Conservation (phyloP, 1,139 yeast species). For the Suhomyces anneliseae region DNA sequence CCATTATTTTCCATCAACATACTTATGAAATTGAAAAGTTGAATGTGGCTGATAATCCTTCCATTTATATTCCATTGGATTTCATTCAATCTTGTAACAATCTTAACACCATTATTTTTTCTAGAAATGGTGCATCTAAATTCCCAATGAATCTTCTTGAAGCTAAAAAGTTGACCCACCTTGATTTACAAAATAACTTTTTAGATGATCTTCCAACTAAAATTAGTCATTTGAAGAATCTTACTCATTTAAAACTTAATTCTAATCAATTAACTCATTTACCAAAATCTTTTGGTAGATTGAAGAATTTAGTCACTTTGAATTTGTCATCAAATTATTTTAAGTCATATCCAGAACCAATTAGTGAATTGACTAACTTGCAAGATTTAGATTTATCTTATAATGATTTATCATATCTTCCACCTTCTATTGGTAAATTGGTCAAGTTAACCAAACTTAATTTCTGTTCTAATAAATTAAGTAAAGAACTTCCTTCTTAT, state of each 20-base stretch:
- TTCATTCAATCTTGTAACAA: slow-evolving; percentile 82
- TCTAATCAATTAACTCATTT: slow-evolving; percentile 69
- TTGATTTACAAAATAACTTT: slow-evolving; percentile 79
- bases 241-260: slow-evolving; percentile 61
- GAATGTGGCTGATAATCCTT: slow-evolving; percentile 86
- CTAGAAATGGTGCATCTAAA: slow-evolving; percentile 68
- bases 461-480: slow-evolving; percentile 70
- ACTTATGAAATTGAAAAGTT: slow-evolving; percentile 79
- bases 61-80: slow-evolving; percentile 79
- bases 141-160: slow-evolving; percentile 75
- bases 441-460: slow-evolving; percentile 64
- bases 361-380: slow-evolving; percentile 62
- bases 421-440: slow-evolving; percentile 62
- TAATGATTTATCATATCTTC: slow-evolving; percentile 64
- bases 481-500: slow-evolving; percentile 54
- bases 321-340: slow-evolving; percentile 84
- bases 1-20: slow-evolving; percentile 77
- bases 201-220: slow-evolving; percentile 61
- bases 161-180: slow-evolving; percentile 64
- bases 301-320: slow-evolving; percentile 57
- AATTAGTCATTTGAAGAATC: slow-evolving; percentile 51
- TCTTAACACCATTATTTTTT: slow-evolving; percentile 64
- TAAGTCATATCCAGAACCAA: slow-evolving; percentile 63
- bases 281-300: slow-evolving; percentile 61
- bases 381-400: slow-evolving; percentile 78